Evolutionary conservation across 192 early-diverging fungal species (phyloP).

Genomic region (Podila clonocystis): DNA sequence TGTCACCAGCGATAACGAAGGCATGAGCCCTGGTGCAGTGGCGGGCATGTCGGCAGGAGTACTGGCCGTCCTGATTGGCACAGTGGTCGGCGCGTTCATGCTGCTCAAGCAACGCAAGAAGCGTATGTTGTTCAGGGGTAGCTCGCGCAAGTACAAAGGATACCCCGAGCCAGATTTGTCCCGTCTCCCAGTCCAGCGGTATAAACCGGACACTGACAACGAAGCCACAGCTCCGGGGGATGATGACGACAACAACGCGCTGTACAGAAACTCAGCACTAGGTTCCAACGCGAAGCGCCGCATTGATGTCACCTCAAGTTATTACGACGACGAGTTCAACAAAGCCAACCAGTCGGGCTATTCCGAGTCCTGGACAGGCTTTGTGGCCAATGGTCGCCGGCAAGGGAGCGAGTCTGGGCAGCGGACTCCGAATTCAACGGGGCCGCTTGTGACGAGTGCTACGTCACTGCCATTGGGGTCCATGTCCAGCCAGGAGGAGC

Average conservation of each 20-base stretch:
- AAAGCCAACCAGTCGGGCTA: not conserved
- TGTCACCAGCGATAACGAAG: not conserved
- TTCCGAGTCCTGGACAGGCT: not conserved
- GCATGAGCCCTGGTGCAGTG: slow-evolving; percentile 23
- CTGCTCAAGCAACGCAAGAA: slow-evolving; percentile 39
- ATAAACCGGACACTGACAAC: not conserved
- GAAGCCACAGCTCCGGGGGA: not conserved
- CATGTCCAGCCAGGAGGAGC: not conserved
- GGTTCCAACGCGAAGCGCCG: not conserved
- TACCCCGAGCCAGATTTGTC: slow-evolving; percentile 33
- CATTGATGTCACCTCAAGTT: not conserved
- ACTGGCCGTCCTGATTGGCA: slow-evolving; percentile 16
- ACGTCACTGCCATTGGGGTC: not conserved
- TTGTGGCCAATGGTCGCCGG: not conserved
- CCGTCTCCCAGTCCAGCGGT: not conserved
- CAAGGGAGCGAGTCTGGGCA: not conserved
- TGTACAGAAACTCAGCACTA: not conserved
- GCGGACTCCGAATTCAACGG: not conserved
- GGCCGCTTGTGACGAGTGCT: not conserved
- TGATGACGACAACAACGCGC: not conserved
- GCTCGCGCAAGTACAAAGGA: slow-evolving; percentile 15
- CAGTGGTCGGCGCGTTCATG: slow-evolving; percentile 36
- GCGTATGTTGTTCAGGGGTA: slow-evolving; percentile 34
- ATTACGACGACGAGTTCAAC: not conserved
- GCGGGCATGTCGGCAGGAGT: slow-evolving; percentile 17